Evolutionary conservation across 129 eudicot genomes (phyloP), one percentile per base, ranked within the genome.

Genomic region (Oenanthe sinensis): DNA sequence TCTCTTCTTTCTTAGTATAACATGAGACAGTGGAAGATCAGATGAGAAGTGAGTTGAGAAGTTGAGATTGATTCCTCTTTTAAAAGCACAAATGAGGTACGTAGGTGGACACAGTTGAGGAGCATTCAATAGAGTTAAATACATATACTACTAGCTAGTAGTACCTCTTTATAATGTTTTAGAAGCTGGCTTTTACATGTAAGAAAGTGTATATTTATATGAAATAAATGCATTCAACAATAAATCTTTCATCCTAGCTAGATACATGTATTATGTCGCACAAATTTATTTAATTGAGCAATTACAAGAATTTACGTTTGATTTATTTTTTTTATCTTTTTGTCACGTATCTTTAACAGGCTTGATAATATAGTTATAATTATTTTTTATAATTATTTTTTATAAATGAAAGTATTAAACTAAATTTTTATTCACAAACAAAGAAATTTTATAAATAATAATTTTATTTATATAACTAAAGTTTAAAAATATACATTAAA

Each of bases 31-130:
- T 26, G 42, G 24, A 9, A 40, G 42, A 39, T 39, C 42, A 67
- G 22, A 30, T 67, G 72, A 67, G 43, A 30, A 30, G 72, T 67
- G 72, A 26, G 72, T 67, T 67, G 42, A 65, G 67, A 30, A 65
- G 20, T 28, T 30, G 43, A 67, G 72, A 67, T 30, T 30, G 43
- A 10, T 67, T 67, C 72, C 22, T 67, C 72, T 67, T 67, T 67
- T 67, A 67, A 67, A 67, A 30, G 72, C 40, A 39, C 72, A 2
- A 30, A 30, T 13, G 72, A 11, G 14, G 37, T 62, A 24, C 69
- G 62, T 54, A 67, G 72, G 39, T 67, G 72, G 72, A 13, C 39
- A 67, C 42, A 33, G 72, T 67, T 67, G 72, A 67, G 72, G 22
- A 1, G 72, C 72, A 67, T 67, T 67, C 4, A 67, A 67, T 30